Evolutionary conservation across 2,329 filamentous ascomycete species (phyloP), one percentile per base, ranked within the genome.

Genomic region (Zarea fungicola): DNA sequence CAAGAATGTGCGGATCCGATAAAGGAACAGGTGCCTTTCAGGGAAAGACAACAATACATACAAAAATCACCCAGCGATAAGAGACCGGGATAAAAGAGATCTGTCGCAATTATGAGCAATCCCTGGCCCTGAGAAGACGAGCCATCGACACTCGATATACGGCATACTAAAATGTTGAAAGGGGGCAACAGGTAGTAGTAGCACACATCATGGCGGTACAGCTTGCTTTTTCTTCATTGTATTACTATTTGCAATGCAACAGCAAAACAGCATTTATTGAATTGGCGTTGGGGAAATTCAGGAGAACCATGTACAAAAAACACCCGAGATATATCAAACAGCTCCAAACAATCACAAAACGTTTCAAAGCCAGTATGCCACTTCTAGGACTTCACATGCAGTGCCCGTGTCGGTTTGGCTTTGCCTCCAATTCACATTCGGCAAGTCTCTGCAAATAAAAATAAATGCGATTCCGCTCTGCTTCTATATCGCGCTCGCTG

Each of bases 1-100:
- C 8, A 48, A 57, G 18, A 52, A 61, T 11, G 60, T 68, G 23
- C 60, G 55, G 32, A 60, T 69, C 37, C 62, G 58, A 36, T 67
- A 44, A 58, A 42, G 11, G 18, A 22, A 25, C 16, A 32, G 14
- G 14, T 25, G 11, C n/a, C n/a, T n/a, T n/a, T n/a, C n/a, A n/a
- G n/a, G n/a, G n/a, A n/a, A n/a, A n/a, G n/a, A n/a, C n/a, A n/a
- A n/a, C n/a, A n/a, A n/a, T n/a, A n/a, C n/a, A n/a, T n/a, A n/a
- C n/a, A n/a, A n/a, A n/a, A n/a, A n/a, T n/a, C n/a, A n/a, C n/a
- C n/a, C n/a, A n/a, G n/a, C n/a, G n/a, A n/a, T n/a, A n/a, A n/a
- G n/a, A n/a, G n/a, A n/a, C n/a, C n/a, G n/a, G n/a, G n/a, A n/a
- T n/a, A n/a, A n/a, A n/a, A n/a, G n/a, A n/a, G n/a, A n/a, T n/a